Evolutionary conservation across 148 eudicot species (phyloP).

Genomic region (Heliosperma pusillum): DNA sequence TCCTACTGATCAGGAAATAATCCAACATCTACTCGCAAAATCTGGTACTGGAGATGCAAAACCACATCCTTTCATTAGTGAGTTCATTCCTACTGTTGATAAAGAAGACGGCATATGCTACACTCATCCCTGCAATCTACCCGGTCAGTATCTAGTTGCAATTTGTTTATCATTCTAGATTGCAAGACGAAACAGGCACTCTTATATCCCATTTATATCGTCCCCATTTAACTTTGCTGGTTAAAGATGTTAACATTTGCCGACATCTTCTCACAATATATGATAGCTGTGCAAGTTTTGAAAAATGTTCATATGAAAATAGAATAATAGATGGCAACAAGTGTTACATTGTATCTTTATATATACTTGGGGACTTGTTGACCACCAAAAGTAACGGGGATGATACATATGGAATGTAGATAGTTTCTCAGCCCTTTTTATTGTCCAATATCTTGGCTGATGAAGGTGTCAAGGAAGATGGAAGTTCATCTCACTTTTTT

Average conservation of each 20-base stretch:
- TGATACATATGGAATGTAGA: not conserved
- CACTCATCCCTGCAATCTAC: constrained; percentile 86
- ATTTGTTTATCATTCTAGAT: not conserved
- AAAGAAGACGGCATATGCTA: constrained; percentile 93
- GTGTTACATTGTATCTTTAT: not conserved
- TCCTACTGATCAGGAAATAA: constrained; percentile 90
- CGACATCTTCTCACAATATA: not conserved
- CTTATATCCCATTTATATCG: not conserved
- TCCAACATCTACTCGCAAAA: constrained; percentile 80
- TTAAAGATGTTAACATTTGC: not conserved
- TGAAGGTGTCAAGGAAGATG: constrained; percentile 88
- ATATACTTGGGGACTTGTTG: no score
- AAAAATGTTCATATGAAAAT: not conserved
- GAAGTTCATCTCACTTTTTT: constrained; percentile 77
- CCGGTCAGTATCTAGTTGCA: constrained; percentile 46
- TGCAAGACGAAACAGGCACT: not conserved
- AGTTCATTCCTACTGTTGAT: constrained; percentile 78
- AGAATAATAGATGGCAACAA: not conserved
- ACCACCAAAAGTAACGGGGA: no score
- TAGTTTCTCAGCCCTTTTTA: not conserved
- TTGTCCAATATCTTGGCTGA: constrained; percentile 4
- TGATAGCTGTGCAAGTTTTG: not conserved
- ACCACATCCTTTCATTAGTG: constrained; percentile 84
- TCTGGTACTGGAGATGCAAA: constrained; percentile 38
- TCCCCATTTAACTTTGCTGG: no score